phyloP scores from a whole-genome alignment of 805 yeast genomes.

The Sugiyamaella mastotermitis region DNA sequence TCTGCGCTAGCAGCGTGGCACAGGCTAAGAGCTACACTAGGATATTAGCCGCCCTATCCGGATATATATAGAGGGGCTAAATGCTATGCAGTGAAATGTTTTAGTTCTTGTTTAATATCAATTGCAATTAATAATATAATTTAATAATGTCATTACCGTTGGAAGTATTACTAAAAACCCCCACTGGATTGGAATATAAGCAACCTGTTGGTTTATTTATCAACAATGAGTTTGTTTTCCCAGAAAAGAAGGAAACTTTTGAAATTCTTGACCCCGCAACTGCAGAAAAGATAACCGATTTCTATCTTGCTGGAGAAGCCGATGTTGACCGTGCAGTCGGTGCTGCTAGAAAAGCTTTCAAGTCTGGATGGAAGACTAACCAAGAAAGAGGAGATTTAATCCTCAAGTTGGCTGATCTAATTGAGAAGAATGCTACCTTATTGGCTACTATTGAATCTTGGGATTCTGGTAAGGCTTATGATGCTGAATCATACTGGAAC shows the following conservation, averaged over 20 bases:
- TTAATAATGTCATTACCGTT: slow-evolving; percentile 9
- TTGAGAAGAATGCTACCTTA: slow-evolving; percentile 65
- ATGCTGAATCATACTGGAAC: slow-evolving; percentile 14
- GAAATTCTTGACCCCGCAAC: slow-evolving; percentile 41
- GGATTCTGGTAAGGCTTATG: slow-evolving; percentile 78
- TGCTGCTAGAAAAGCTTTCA: slow-evolving; percentile 76
- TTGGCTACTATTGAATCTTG: slow-evolving; percentile 78
- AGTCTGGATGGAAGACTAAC: slow-evolving; percentile 11
- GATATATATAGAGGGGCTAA: neutral
- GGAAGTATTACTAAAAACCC: slow-evolving; percentile 10
- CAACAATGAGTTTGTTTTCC: slow-evolving; percentile 62
- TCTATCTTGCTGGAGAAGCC: slow-evolving; percentile 67
- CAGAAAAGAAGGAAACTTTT: slow-evolving; percentile 50
- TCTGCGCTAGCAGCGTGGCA: no score
- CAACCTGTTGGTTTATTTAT: slow-evolving; percentile 89
- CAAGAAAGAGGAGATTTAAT: slow-evolving; percentile 51
- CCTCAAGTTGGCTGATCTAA: slow-evolving; percentile 68
- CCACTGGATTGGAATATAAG: slow-evolving; percentile 47
- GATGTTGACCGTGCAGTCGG: slow-evolving; percentile 77
- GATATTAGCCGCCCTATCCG: no score
- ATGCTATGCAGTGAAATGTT: neutral
- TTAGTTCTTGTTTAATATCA: neutral
- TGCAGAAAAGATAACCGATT: slow-evolving; percentile 54
- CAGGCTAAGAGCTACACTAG: no score
- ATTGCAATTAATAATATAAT: neutral